Evolutionary conservation across 1,139 yeast genomes (phyloP).

Genomic region (Debaryomyces subglobosus): DNA sequence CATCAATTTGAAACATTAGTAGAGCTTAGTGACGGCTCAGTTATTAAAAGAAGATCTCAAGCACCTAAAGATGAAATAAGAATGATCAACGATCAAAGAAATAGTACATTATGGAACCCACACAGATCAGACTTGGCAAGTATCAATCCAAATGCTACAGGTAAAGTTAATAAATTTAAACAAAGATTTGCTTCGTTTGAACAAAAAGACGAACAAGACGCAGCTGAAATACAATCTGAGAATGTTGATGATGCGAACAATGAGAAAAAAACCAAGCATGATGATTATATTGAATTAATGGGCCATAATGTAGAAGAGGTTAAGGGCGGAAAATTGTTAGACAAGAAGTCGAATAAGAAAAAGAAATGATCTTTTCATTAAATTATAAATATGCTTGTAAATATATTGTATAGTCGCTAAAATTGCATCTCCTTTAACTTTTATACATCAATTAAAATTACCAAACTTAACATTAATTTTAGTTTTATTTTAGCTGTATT

Average conservation of each 20-base stretch:
- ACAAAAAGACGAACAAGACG: conserved; percentile 19
- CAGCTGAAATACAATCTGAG: conserved; percentile 20
- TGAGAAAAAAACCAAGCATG: conserved; percentile 37
- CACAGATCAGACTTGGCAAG: conserved; percentile 75
- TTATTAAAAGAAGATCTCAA: conserved; percentile 78
- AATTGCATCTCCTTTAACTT: too few relatives aligned
- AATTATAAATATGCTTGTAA: conserved; percentile 14
- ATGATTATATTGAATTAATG: conserved; percentile 62
- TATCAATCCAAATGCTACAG: conserved; percentile 80
- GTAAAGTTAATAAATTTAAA: conserved; percentile 83
- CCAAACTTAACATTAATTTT: too few relatives aligned
- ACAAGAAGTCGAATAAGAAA: conserved; percentile 47
- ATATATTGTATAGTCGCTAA: conserved; percentile 17
- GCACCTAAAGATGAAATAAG: conserved; percentile 87
- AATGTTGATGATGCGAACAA: conserved; percentile 15
- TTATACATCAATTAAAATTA: too few relatives aligned
- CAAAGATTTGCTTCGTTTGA: conserved; percentile 66
- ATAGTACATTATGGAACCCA: conserved; percentile 85
- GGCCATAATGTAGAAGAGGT: conserved; percentile 66
- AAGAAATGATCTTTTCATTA: conserved; percentile 22
- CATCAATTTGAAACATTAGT: conserved; percentile 85
- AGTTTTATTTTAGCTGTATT: too few relatives aligned
- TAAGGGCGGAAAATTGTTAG: conserved; percentile 61
- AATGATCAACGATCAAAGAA: conserved; percentile 87
- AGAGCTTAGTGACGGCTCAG: conserved; percentile 92